phyloP scores from a whole-genome alignment of 2,329 filamentous ascomycete genomes.

The Cercospora berteroae region DNA sequence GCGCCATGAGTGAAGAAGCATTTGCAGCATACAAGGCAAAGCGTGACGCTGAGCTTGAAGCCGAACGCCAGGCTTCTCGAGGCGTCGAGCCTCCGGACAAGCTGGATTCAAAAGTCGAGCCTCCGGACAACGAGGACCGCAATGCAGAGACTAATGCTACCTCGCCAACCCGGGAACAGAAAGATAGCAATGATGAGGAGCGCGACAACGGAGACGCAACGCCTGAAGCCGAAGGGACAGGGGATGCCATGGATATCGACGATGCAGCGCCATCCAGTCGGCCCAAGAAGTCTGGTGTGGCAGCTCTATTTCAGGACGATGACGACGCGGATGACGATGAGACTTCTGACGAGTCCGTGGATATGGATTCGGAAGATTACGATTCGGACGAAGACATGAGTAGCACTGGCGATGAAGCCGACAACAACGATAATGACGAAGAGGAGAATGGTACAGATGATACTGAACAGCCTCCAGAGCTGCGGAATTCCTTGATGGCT shows the following conservation, averaged over 20 bases:
- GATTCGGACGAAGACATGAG: conserved; percentile 41
- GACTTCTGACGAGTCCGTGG: conserved; percentile 39
- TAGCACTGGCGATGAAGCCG: conserved; percentile 38
- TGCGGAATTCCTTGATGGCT: conserved; percentile 26
- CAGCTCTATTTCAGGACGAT: conserved; percentile 31
- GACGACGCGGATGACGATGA: conserved; percentile 43
- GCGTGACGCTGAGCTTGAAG: conserved; percentile 24
- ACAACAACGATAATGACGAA: conserved; percentile 31
- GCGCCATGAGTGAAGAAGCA: conserved; percentile 55
- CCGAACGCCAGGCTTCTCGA: conserved; percentile 31
- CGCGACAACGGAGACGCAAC: neutral
- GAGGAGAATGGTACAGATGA: conserved; percentile 28
- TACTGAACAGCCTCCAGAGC: conserved; percentile 22
- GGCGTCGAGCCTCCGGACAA: conserved; percentile 32
- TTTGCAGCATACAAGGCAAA: conserved; percentile 33
- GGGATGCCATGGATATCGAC: conserved; percentile 10
- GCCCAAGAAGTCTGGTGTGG: neutral
- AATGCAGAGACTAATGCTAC: neutral
- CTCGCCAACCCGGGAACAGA: neutral
- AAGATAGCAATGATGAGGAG: neutral
- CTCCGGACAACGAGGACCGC: conserved; percentile 19
- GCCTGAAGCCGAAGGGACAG: neutral
- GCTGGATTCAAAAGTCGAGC: conserved; percentile 35
- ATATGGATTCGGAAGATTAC: conserved; percentile 39
- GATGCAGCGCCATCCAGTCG: neutral